Evolutionary conservation across 805 yeast species (phyloP).

Genomic region (Scheffersomyces stipitis): DNA sequence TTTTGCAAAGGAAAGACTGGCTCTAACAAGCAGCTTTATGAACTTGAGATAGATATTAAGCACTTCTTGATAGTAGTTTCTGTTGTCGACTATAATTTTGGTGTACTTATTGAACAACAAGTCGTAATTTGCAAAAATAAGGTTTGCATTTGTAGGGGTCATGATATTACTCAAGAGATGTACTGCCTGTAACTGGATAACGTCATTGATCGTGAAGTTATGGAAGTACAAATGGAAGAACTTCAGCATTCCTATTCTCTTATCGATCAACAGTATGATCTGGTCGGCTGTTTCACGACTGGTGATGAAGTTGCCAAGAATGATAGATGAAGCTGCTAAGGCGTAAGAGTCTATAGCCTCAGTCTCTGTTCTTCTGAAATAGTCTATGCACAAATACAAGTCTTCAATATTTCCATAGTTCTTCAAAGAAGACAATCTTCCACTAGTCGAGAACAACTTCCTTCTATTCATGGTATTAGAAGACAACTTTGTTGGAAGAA

Average conservation of each 20-base stretch:
- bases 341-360: conserved; percentile 19
- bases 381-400: conserved; percentile 15
- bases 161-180: conserved; percentile 35
- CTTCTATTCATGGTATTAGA: conserved; percentile 9
- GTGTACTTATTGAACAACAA: conserved; percentile 15
- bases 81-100: conserved; percentile 33
- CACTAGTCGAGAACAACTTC: conserved; percentile 33
- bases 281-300: conserved; percentile 14
- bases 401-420: conserved; percentile 21
- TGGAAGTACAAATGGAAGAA: conserved; percentile 21
- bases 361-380: conserved; percentile 7
- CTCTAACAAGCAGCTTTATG: conserved; percentile 23
- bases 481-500: not conserved
- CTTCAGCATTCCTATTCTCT: conserved; percentile 4
- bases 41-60: conserved; percentile 26
- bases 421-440: conserved; percentile 34
- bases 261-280: conserved; percentile 8
- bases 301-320: conserved; percentile 36
- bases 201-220: conserved; percentile 23
- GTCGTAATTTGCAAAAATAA: conserved; percentile 13
- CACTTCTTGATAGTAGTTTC: conserved; percentile 34
- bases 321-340: conserved; percentile 29
- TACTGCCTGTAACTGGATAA: conserved; percentile 36
- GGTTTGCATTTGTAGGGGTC: conserved; percentile 9
- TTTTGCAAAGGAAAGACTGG: conserved; percentile 11